Evolutionary conservation across 768 basidiomycete species (phyloP).

Genomic region (Boletus coccyginus): DNA sequence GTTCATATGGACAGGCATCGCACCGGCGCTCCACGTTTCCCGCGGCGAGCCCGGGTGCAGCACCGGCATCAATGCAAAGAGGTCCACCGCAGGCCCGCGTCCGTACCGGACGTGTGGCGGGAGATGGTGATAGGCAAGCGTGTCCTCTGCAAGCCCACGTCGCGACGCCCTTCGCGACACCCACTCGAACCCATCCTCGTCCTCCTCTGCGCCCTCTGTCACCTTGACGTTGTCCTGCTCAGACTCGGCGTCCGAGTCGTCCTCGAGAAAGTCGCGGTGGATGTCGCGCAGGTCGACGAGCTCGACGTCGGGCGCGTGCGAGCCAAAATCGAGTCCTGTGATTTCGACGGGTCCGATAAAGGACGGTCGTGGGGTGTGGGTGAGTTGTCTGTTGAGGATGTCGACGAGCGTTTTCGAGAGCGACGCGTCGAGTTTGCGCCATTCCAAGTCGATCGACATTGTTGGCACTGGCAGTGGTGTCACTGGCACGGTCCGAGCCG

Average conservation of each 20-base stretch:
- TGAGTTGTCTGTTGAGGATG: constrained; percentile 77
- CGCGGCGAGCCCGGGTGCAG: constrained; percentile 37
- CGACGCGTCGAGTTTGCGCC: constrained; percentile 74
- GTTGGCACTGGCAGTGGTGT: neutral
- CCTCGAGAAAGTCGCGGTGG: constrained; percentile 90
- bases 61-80: constrained; percentile 55
- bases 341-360: constrained; percentile 93
- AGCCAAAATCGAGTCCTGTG: constrained; percentile 85
- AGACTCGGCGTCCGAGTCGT: constrained; percentile 40
- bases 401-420: constrained; percentile 68
- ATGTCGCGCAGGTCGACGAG: constrained; percentile 92
- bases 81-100: constrained; percentile 52
- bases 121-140: constrained; percentile 64
- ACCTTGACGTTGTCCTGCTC: constrained; percentile 42
- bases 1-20: constrained; percentile 9
- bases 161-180: constrained; percentile 64
- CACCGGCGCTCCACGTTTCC: constrained; percentile 43
- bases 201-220: constrained; percentile 45
- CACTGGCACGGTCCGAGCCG: neutral
- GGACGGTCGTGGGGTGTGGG: constrained; percentile 71
- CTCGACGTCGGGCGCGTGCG: constrained; percentile 77
- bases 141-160: constrained; percentile 47
- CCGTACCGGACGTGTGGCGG: constrained; percentile 74
- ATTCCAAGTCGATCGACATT: constrained; percentile 97
- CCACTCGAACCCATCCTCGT: constrained; percentile 83